Evolutionary conservation across 805 yeast genomes (phyloP).

Genomic region (Saccharomyces eubayanus): DNA sequence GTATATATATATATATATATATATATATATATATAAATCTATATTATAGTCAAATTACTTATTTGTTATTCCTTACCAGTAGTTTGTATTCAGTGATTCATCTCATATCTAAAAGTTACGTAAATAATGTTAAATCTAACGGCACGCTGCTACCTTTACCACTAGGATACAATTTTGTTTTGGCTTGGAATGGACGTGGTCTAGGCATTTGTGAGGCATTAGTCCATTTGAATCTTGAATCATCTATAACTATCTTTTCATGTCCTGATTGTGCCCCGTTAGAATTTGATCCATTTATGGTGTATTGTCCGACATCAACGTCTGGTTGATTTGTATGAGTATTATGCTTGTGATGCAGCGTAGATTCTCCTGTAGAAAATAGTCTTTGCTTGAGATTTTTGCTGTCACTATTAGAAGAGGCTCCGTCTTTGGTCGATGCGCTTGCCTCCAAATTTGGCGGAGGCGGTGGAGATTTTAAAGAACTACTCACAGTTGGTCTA

Average conservation of each 20-base stretch:
- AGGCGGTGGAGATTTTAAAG: slow-evolving; percentile 12
- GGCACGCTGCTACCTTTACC: slow-evolving; percentile 94
- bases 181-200: slow-evolving; percentile 73
- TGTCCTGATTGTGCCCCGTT: slow-evolving; percentile 2
- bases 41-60: no score
- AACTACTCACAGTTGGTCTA: slow-evolving; percentile 1
- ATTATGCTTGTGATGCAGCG: slow-evolving; percentile 25
- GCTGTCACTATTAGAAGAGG: not conserved
- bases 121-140: slow-evolving; percentile 44
- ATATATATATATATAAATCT: no score
- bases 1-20: no score
- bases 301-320: slow-evolving; percentile 18
- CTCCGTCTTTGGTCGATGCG: slow-evolving; percentile 6
- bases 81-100: not conserved
- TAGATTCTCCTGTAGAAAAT: slow-evolving; percentile 23
- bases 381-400: slow-evolving; percentile 22
- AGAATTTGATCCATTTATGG: slow-evolving; percentile 21
- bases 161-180: slow-evolving; percentile 79
- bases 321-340: slow-evolving; percentile 20
- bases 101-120: slow-evolving; percentile 3
- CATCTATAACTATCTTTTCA: slow-evolving; percentile 48
- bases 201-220: slow-evolving; percentile 68
- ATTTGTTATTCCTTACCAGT: no score
- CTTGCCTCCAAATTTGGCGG: slow-evolving; percentile 13
- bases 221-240: slow-evolving; percentile 57